phyloP scores from a whole-genome alignment of 306 rosid genomes.

The Pyrus bretschneideri region DNA sequence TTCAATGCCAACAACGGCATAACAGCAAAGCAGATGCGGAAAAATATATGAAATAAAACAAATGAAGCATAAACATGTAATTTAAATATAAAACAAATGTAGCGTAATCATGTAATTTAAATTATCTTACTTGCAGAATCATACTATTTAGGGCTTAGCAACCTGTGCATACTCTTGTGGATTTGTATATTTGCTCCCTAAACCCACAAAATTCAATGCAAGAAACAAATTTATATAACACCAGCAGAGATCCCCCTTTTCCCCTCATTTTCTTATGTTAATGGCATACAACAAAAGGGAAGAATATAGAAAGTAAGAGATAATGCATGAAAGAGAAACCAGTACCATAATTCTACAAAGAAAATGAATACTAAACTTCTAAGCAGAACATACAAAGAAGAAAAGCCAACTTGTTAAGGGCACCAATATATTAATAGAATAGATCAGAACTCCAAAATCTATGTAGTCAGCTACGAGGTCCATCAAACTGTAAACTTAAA shows the following conservation, averaged over 20 bases:
- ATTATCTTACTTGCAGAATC: not conserved
- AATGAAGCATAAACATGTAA: not conserved
- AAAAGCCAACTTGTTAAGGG: not conserved
- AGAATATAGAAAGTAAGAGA: not conserved
- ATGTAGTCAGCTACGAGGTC: not conserved
- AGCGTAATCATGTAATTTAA: not conserved
- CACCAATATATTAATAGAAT: not conserved
- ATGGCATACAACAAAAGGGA: not conserved
- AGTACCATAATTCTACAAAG: not conserved
- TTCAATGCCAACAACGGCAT: not conserved
- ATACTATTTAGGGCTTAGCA: not conserved
- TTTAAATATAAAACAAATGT: not conserved
- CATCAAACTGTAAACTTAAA: no score
- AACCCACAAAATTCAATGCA: no score
- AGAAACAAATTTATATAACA: not conserved
- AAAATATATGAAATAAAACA: not conserved
- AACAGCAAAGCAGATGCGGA: not conserved
- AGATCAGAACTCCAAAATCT: not conserved
- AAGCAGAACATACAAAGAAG: not conserved
- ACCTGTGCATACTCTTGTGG: not conserved
- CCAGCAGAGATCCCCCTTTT: no score
- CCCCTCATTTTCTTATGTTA: not conserved
- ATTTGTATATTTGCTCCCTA: not conserved
- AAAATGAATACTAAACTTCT: not conserved
- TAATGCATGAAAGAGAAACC: not conserved